Evolutionary conservation across 2,329 filamentous ascomycete species (phyloP), one percentile per base, ranked within the genome.

Genomic region (Tolypocladium inflatum): DNA sequence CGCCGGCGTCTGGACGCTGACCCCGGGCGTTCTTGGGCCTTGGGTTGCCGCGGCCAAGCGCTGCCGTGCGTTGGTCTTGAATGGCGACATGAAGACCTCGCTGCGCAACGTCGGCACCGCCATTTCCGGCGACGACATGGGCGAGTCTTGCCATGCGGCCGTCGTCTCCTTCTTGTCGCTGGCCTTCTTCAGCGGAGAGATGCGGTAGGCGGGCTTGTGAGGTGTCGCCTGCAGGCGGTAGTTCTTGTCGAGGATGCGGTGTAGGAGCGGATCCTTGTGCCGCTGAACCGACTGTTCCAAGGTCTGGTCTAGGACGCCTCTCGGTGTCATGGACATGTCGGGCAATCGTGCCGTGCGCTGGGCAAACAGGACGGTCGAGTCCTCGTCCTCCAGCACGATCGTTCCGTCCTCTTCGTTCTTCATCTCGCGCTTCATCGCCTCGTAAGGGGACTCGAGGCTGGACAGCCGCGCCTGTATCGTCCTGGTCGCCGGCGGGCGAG

Each of bases 191-290:
- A 78, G 68, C 1, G 79, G 78, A 9, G 78, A 80, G 50, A 78
- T 70, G 41, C 74, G 75, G 38, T 71, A 66, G 3, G 72, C 64
- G 4, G 70, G 68, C 66, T 85, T 87, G 64, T 94, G 86, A 0
- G 94, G 94, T 11, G 94, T 99, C 7, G 93, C 91, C 72, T 95
- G 90, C 30, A 99, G 81, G 38, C 93, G 90, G 76, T 96, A 99
- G 59, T 89, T 97, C 74, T 95, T 97, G 77, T 97, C 92, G 6
- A 96, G 83, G n/a, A 97, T 80, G 59, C 89, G 89, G 71, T 97
- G 93, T 45, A 99, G 81, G 10, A 97, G 79, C 3, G 90, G 89
- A 68, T 97, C 91, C 60, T 85, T 83, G 66, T 77, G 66, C 26
- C 67, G 65, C 55, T 71, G 69, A 5, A 61, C 63, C 9, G 72